These are phyloP conservation scores for Aspergillus niger DNA, from an alignment of 2,329 filamentous ascomycete species.

Conservation along the genomic window DNA sequence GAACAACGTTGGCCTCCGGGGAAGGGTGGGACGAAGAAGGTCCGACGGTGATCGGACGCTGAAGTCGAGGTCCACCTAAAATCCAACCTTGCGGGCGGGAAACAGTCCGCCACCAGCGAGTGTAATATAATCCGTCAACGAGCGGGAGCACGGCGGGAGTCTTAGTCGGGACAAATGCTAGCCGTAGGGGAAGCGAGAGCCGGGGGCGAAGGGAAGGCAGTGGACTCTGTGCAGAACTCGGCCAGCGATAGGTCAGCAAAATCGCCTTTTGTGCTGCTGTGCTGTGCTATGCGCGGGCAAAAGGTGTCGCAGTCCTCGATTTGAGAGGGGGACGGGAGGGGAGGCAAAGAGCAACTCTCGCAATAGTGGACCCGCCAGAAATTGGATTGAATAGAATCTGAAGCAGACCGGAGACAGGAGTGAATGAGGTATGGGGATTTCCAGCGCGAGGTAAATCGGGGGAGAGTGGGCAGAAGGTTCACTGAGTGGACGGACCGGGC, in stretches of 20 bases:
- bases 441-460: slow-evolving; percentile 13
- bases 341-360: background rate
- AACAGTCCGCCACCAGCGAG: slow-evolving; percentile 9
- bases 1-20: slow-evolving; percentile 32
- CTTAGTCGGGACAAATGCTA: slow-evolving; percentile 2
- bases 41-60: slow-evolving; percentile 10
- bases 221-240: slow-evolving; percentile 24
- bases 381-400: slow-evolving; percentile 9
- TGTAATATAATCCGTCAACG: slow-evolving; percentile 6
- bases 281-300: slow-evolving; percentile 15
- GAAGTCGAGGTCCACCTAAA: slow-evolving; percentile 10
- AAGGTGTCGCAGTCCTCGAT: slow-evolving; percentile 1
- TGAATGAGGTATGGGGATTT: slow-evolving; percentile 11
- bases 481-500: slow-evolving; percentile 19
- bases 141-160: background rate
- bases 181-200: slow-evolving; percentile 16
- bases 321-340: background rate
- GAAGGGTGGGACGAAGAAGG: slow-evolving; percentile 4
- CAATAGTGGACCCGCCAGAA: slow-evolving; percentile 12
- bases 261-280: slow-evolving; percentile 22
- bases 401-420: background rate
- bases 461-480: slow-evolving; percentile 17
- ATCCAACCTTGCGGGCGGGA: slow-evolving; percentile 13
- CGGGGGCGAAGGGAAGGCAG: slow-evolving; percentile 13
- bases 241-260: slow-evolving; percentile 26